A percentile compares a stretch with the other conserved stretches of the same genome.
These are phyloP conservation scores for Exserohilum turcica DNA, from an alignment of 2,329 filamentous ascomycete genomes.

Conservation along the genomic window DNA sequence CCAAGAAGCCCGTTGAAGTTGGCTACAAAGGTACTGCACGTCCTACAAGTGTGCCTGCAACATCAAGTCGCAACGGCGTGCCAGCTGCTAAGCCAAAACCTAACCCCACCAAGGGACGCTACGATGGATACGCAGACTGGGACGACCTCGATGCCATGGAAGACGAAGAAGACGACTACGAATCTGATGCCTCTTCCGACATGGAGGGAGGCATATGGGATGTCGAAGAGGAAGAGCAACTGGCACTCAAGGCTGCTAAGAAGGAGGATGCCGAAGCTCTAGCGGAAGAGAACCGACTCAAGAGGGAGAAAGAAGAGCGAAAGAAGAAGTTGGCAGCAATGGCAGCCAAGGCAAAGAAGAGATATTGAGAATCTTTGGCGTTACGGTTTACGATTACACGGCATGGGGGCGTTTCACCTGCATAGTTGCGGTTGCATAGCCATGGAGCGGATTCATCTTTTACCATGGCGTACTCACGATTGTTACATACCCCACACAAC, in stretches of 20 bases:
- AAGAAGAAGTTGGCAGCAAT: conserved; percentile 41
- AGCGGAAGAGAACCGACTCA: conserved; percentile 56
- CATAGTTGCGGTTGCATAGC: conserved; percentile 40
- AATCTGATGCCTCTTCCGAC: conserved; percentile 71
- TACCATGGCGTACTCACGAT: conserved; percentile 28
- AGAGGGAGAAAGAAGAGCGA: conserved; percentile 44
- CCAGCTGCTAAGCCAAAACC: conserved; percentile 39
- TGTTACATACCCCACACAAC: conserved; percentile 22
- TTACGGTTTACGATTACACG: conserved; percentile 35
- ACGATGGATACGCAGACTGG: conserved; percentile 47
- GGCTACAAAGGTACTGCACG: conserved; percentile 48
- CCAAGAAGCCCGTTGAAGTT: conserved; percentile 42
- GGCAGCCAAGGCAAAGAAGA: conserved; percentile 39
- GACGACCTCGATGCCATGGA: conserved; percentile 51
- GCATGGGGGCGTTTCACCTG: conserved; percentile 33
- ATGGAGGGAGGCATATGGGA: conserved; percentile 80
- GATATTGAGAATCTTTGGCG: conserved; percentile 33
- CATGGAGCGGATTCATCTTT: conserved; percentile 34
- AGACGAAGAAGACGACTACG: conserved; percentile 68
- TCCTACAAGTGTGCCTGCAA: conserved; percentile 26
- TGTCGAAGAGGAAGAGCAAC: conserved; percentile 72
- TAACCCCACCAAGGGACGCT: conserved; percentile 40
- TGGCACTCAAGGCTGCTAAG: conserved; percentile 65
- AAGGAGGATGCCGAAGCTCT: conserved; percentile 71
- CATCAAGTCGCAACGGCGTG: conserved; percentile 32